phyloP scores from a whole-genome alignment of 2,329 filamentous ascomycete genomes.

The Monilinia vaccinii-corymbosi region DNA sequence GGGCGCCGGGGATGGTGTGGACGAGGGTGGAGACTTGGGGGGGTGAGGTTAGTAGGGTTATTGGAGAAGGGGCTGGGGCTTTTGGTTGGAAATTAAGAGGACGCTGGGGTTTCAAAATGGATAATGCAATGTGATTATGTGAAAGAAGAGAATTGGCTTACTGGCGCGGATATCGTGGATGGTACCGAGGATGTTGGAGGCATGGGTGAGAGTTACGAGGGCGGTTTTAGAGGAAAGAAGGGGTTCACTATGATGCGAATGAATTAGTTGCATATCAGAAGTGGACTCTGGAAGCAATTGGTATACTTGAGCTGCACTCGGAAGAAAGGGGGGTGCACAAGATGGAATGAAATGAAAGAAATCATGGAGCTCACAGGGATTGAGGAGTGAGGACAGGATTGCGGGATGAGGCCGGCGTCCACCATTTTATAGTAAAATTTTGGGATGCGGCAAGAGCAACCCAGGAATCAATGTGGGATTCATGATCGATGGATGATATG shows the following conservation, averaged over 20 bases:
- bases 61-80: too few species aligned
- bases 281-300: not conserved
- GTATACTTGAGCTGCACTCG: too few species aligned
- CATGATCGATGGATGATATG: constrained; percentile 64
- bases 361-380: not conserved
- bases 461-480: constrained; percentile 71
- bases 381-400: constrained; percentile 30
- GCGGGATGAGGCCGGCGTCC: constrained; percentile 41
- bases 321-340: not conserved
- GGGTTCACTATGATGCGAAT: not conserved
- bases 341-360: not conserved
- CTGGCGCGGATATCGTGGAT: constrained; percentile 50
- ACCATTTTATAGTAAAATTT: constrained; percentile 60
- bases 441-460: constrained; percentile 54
- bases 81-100: not conserved
- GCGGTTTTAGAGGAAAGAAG: constrained; percentile 57
- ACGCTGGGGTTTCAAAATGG: too few species aligned
- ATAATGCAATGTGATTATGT: not conserved
- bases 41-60: not conserved
- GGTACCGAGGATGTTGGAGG: constrained; percentile 63
- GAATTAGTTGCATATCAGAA: not conserved
- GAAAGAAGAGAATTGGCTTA: not conserved
- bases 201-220: constrained; percentile 65
- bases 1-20: constrained; percentile 39
- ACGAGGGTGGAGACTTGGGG: constrained; percentile 43